These are phyloP conservation scores for Phytophthora aleatoria DNA, from an alignment of 352 stramenopile genomes.

Conservation along the genomic window DNA sequence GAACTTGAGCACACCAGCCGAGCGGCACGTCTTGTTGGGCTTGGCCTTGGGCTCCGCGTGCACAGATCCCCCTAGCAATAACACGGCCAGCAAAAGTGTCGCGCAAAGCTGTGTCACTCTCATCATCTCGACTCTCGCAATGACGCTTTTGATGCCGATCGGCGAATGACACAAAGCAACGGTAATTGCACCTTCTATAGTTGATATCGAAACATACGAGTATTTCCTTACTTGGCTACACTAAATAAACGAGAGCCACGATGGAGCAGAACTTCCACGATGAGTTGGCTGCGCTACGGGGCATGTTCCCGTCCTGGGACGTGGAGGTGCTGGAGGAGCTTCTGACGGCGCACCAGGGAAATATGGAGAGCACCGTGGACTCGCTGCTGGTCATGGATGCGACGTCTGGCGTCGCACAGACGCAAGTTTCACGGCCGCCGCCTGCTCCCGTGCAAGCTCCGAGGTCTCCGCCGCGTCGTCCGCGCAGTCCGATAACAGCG, in stretches of 20 bases:
- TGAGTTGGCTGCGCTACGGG: conserved; percentile 63
- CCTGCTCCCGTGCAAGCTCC: conserved; percentile 22
- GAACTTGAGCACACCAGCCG: conserved; percentile 72
- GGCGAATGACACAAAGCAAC: conserved; percentile 4
- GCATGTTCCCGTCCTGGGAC: conserved; percentile 85
- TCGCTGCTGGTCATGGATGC: conserved; percentile 74
- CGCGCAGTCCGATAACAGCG: conserved; percentile 15
- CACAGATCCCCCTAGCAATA: conserved; percentile 19
- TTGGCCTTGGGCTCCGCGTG: conserved; percentile 38
- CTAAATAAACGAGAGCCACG: conserved; percentile 21
- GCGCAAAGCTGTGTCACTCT: conserved; percentile 14
- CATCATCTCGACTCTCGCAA: conserved; percentile 21
- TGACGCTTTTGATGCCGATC: conserved; percentile 19
- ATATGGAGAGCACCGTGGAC: conserved; percentile 80
- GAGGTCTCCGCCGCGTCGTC: conserved; percentile 11
- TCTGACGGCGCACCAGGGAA: conserved; percentile 66
- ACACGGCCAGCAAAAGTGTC: conserved; percentile 26
- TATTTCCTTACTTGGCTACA: conserved; percentile 7
- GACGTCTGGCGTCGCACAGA: conserved; percentile 8
- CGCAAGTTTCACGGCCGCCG: conserved; percentile 6
- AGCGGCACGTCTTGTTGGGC: conserved; percentile 52
- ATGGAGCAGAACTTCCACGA: conserved; percentile 71
- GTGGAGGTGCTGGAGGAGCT: conserved; percentile 57
- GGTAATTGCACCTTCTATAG: conserved; percentile 4
- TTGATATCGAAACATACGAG: conserved; percentile 13